Evolutionary conservation across 1,284 basidiomycete genomes (phyloP).

Genomic region (Naganishia sp.): DNA sequence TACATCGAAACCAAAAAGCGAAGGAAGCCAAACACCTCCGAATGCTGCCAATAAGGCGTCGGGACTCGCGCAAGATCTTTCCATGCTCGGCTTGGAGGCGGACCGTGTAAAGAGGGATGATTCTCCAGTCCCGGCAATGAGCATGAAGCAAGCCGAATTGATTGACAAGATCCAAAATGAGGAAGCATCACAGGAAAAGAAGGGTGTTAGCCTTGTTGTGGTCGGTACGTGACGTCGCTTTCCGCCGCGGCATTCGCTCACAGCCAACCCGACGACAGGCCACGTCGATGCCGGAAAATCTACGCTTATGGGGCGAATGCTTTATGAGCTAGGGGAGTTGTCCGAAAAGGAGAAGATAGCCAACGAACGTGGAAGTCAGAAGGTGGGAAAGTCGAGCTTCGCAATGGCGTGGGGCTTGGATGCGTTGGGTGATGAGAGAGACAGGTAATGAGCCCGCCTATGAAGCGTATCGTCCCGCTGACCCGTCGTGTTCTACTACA

Average conservation of each 20-base stretch:
- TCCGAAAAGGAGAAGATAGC: conserved; percentile 79
- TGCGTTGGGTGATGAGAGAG: conserved; percentile 87
- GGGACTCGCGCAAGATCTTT: conserved; percentile 60
- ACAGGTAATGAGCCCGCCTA: conserved; percentile 62
- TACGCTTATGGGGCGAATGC: conserved; percentile 89
- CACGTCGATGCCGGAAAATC: conserved; percentile 99
- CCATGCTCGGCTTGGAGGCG: conserved; percentile 67
- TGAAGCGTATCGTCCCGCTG: conserved; percentile 28
- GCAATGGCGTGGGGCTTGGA: conserved; percentile 98
- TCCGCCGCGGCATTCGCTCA: not conserved
- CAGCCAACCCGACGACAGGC: conserved; percentile 57
- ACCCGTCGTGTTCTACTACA: conserved; percentile 44
- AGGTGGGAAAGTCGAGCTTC: conserved; percentile 90
- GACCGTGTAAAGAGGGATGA: conserved; percentile 44
- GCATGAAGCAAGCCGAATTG: conserved; percentile 77
- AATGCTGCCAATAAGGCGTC: conserved; percentile 10
- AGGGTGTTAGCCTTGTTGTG: conserved; percentile 81
- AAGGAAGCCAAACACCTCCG: conserved; percentile 23
- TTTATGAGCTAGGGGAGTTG: conserved; percentile 87
- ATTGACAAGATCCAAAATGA: conserved; percentile 74
- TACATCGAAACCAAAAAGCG: conserved; percentile 13
- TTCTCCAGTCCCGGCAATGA: conserved; percentile 62
- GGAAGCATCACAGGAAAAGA: conserved; percentile 63
- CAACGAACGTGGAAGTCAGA: conserved; percentile 88
- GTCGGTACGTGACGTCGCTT: conserved; percentile 66